Evolutionary conservation across 2,329 filamentous ascomycete species (phyloP).

Genomic region (Aureobasidium sp.): DNA sequence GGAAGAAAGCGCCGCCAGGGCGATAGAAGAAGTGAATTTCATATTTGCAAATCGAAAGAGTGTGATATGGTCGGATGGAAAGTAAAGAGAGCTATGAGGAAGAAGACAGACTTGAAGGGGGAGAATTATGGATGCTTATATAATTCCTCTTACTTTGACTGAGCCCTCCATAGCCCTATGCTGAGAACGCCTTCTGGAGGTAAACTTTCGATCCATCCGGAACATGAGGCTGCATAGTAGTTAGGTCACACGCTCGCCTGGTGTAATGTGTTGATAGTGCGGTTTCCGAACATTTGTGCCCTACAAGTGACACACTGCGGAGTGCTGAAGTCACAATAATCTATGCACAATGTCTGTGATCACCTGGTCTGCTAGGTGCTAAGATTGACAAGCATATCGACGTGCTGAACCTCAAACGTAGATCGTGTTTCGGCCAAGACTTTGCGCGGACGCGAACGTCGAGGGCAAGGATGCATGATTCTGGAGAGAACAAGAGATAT

Average conservation of each 20-base stretch:
- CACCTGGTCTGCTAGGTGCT: no score
- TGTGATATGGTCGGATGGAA: not conserved
- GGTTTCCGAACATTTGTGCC: not conserved
- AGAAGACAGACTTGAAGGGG: no score
- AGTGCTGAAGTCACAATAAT: not conserved
- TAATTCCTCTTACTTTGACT: not conserved
- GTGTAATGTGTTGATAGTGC: not conserved
- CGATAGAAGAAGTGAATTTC: constrained; percentile 23
- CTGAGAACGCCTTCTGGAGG: not conserved
- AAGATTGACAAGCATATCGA: not conserved
- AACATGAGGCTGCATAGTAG: no score
- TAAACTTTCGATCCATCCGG: not conserved
- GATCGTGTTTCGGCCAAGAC: constrained; percentile 7
- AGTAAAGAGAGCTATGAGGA: not conserved
- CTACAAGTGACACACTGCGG: not conserved
- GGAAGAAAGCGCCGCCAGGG: constrained; percentile 31
- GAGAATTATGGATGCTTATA: no score
- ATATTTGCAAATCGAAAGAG: constrained; percentile 16
- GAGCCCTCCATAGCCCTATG: not conserved
- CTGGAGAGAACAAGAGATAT: not conserved
- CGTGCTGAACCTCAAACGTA: not conserved
- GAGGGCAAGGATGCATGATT: not conserved
- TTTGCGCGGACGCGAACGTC: not conserved
- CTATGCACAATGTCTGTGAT: no score
- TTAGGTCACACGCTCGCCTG: not conserved